phyloP scores from a whole-genome alignment of 805 yeast species.

The Saturnispora bothae region DNA sequence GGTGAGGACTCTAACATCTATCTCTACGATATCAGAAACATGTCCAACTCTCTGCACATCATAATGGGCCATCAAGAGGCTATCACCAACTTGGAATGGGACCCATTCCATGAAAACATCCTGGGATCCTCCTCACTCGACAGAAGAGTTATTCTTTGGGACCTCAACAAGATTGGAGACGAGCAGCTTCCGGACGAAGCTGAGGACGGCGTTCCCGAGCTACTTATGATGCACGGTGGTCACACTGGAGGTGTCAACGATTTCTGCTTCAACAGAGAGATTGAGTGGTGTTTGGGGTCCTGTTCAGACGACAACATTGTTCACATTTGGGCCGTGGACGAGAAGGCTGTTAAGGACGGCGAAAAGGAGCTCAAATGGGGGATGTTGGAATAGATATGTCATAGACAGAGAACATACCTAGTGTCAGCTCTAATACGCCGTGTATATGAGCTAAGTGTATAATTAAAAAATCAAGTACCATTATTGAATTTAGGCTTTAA shows the following conservation, averaged over 20 bases:
- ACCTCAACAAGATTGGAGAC: conserved; percentile 65
- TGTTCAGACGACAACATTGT: conserved; percentile 53
- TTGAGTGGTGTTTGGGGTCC: conserved; percentile 70
- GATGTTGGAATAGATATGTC: neutral
- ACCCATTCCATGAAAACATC: conserved; percentile 67
- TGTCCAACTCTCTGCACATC: conserved; percentile 41
- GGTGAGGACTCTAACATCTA: conserved; percentile 57
- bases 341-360: conserved; percentile 21
- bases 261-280: conserved; percentile 55
- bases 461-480: too few species aligned
- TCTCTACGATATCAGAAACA: conserved; percentile 48
- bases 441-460: too few species aligned
- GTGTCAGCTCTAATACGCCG: too few species aligned
- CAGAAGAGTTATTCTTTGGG: conserved; percentile 75
- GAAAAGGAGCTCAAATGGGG: conserved; percentile 8
- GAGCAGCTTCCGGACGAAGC: conserved; percentile 82
- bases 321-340: conserved; percentile 44
- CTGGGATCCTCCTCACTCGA: conserved; percentile 71
- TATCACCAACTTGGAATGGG: conserved; percentile 66
- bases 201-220: conserved; percentile 84
- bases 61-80: conserved; percentile 75
- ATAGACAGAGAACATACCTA: too few species aligned
- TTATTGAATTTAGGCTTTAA: too few species aligned
- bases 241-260: conserved; percentile 73
- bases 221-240: conserved; percentile 88